A percentile compares a stretch with the other conserved stretches of the same genome.
phyloP scores from a whole-genome alignment of 768 basidiomycete species.

The Mycena rosella region DNA sequence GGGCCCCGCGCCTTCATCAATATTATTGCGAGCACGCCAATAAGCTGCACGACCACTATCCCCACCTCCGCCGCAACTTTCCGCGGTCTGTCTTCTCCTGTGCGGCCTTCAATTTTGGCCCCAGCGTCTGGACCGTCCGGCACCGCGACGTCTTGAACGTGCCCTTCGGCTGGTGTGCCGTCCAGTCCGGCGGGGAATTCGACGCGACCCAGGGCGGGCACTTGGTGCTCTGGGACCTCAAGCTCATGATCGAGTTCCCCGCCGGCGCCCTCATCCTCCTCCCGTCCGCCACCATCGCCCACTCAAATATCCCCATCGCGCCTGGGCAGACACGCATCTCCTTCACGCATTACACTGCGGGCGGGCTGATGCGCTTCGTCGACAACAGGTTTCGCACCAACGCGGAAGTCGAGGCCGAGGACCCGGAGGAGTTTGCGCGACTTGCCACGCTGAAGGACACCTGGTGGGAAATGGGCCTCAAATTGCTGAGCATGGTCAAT shows the following conservation, averaged over 20 bases:
- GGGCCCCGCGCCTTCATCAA: not conserved
- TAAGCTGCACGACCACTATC: not conserved
- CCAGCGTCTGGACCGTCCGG: slow-evolving; percentile 3
- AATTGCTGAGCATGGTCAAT: too few species aligned
- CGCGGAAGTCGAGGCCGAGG: too few species aligned
- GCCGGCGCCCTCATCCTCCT: slow-evolving; percentile 42
- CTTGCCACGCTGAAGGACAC: too few species aligned
- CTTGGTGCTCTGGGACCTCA: slow-evolving; percentile 44
- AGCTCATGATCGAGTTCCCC: slow-evolving; percentile 43
- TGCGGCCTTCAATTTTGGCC: slow-evolving; percentile 46
- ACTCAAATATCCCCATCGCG: slow-evolving; percentile 43
- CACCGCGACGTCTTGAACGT: slow-evolving; percentile 49
- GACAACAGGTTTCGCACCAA: not conserved
- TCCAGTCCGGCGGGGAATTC: slow-evolving; percentile 45
- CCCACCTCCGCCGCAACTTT: slow-evolving; percentile 27
- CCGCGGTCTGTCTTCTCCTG: slow-evolving; percentile 38
- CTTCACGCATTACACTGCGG: slow-evolving; percentile 43
- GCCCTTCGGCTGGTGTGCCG: slow-evolving; percentile 46
- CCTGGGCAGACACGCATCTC: slow-evolving; percentile 37
- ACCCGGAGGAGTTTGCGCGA: too few species aligned
- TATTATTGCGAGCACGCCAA: not conserved
- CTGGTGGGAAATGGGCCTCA: too few species aligned
- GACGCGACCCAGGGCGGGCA: slow-evolving; percentile 46
- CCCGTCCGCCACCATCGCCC: slow-evolving; percentile 43
- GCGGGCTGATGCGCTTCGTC: slow-evolving; percentile 41